These are phyloP conservation scores for Ogataea angusta DNA, from an alignment of 805 yeast species.

Conservation along the genomic window DNA sequence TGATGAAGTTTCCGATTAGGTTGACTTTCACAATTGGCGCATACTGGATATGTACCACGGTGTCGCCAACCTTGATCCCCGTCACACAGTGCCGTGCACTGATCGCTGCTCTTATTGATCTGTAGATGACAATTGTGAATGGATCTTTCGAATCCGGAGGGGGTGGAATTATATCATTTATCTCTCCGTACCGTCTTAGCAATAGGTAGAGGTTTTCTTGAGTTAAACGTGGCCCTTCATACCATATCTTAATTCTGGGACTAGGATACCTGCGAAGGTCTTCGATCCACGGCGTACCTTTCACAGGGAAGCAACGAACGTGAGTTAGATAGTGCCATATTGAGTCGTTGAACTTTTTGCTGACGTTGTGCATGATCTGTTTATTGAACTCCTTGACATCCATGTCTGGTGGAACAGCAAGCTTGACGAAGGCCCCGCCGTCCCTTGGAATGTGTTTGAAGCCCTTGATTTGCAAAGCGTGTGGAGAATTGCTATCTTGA, in stretches of 20 bases:
- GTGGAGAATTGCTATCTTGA: conserved; percentile 29
- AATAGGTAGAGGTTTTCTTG: conserved; percentile 77
- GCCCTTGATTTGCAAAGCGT: conserved; percentile 45
- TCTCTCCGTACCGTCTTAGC: conserved; percentile 84
- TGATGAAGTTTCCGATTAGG: conserved; percentile 52
- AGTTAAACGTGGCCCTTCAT: conserved; percentile 71
- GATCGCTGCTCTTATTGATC: conserved; percentile 62
- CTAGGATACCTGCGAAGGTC: conserved; percentile 81
- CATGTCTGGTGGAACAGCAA: conserved; percentile 52
- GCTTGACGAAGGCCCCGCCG: conserved; percentile 91
- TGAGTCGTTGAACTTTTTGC: conserved; percentile 26
- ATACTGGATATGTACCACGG: conserved; percentile 73
- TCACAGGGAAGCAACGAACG: conserved; percentile 67
- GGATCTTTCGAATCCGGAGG: conserved; percentile 44
- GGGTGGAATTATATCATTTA: conserved; percentile 65
- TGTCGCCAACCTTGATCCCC: conserved; percentile 63
- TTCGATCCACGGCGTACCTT: conserved; percentile 95
- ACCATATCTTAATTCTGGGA: conserved; percentile 56
- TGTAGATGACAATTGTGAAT: conserved; percentile 53
- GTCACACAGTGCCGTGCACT: conserved; percentile 89
- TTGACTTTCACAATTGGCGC: conserved; percentile 53
- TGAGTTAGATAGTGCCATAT: conserved; percentile 41
- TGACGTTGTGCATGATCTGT: conserved; percentile 40
- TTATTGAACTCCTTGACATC: conserved; percentile 52
- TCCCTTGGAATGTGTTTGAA: conserved; percentile 74